Conservation (phyloP, 495 filamentous ascomycete genomes). For the Cenococcum geophilum region DNA sequence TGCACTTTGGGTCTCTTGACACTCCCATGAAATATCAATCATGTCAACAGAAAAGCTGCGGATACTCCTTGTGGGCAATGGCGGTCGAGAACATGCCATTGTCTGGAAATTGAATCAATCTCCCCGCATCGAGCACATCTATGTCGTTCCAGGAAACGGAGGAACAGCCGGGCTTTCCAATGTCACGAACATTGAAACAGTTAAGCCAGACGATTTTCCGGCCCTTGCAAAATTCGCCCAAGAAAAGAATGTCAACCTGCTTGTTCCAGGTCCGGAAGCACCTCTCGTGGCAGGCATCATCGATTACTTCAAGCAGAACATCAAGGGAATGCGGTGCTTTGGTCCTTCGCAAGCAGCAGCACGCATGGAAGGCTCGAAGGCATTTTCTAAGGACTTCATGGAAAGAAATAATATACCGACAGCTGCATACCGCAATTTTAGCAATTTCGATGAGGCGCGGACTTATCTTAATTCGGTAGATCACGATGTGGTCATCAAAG, state of each 20-base stretch:
- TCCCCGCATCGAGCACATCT: constrained; percentile 56
- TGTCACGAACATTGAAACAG: constrained; percentile 59
- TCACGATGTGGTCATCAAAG: constrained; percentile 85
- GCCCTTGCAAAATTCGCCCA: constrained; percentile 69
- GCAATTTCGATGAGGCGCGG: constrained; percentile 65
- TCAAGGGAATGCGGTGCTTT: constrained; percentile 67
- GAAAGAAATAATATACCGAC: constrained; percentile 83
- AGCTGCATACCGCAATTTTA: constrained; percentile 83
- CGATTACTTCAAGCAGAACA: constrained; percentile 58
- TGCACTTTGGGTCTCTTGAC: too few relatives aligned
- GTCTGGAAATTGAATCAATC: constrained; percentile 93
- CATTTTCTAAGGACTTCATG: constrained; percentile 99
- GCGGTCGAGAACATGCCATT: constrained; percentile 88
- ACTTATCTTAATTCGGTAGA: constrained; percentile 67
- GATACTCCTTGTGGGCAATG: constrained; percentile 85
- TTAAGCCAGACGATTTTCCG: constrained; percentile 69
- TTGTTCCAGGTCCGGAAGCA: constrained; percentile 86
- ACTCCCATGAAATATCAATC: too few relatives aligned
- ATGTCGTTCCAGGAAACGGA: constrained; percentile 76
- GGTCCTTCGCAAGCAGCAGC: constrained; percentile 83
- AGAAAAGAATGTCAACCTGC: constrained; percentile 68
- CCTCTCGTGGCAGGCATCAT: constrained; percentile 90
- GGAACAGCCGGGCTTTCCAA: constrained; percentile 71
- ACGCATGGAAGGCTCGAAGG: constrained; percentile 90
- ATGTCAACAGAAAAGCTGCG: constrained; percentile 18